Conservation (phyloP, 805 yeast genomes). For the Lachancea meyersii region DNA sequence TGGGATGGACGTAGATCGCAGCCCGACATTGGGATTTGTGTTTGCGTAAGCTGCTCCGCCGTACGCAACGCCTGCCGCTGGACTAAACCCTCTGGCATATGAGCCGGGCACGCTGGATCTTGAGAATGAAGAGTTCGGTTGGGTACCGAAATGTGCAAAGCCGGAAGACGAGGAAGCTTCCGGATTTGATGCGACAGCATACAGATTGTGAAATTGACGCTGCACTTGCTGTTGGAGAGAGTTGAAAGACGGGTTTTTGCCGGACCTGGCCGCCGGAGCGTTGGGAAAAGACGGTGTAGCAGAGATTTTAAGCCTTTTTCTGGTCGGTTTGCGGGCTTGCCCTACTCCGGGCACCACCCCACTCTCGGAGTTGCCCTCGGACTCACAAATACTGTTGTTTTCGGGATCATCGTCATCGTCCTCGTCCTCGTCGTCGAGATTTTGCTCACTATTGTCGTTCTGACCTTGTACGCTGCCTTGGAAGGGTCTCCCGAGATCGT, state of each 20-base stretch:
- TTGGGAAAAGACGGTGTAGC: background rate
- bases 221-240: constrained; percentile 26
- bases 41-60: background rate
- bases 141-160: constrained; percentile 1
- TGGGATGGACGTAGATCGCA: constrained; percentile 2
- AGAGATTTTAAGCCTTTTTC: background rate
- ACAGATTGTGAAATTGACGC: constrained; percentile 24
- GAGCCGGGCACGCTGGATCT: background rate
- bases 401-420: constrained; percentile 1
- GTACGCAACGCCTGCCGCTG: background rate
- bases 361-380: no score
- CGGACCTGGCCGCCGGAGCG: background rate
- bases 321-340: background rate
- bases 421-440: constrained; percentile 12
- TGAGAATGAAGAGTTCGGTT: constrained; percentile 2
- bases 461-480: constrained; percentile 8
- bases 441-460: constrained; percentile 4
- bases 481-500: constrained; percentile 9
- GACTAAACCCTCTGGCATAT: background rate
- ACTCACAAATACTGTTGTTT: no score
- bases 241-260: constrained; percentile 16
- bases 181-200: constrained; percentile 10
- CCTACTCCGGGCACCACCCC: background rate
- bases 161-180: background rate
- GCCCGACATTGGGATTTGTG: background rate